phyloP scores from a whole-genome alignment of 1,284 basidiomycete species.

The Trametes hirsuta region DNA sequence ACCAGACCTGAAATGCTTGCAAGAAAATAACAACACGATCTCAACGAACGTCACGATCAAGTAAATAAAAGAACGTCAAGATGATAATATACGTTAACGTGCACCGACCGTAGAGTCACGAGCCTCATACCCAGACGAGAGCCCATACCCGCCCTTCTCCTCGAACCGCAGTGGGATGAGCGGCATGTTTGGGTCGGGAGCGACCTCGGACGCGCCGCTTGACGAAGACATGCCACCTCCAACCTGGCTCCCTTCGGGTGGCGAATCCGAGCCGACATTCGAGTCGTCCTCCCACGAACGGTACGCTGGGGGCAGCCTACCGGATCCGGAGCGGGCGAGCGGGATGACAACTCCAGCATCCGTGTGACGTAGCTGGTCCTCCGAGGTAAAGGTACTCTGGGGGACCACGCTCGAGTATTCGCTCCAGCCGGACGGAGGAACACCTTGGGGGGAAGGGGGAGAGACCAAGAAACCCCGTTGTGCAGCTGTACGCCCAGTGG shows the following conservation, averaged over 20 bases:
- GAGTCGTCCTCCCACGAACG: constrained; percentile 19
- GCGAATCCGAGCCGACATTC: neutral
- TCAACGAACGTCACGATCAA: no score
- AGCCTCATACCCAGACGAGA: neutral
- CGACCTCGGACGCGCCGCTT: neutral
- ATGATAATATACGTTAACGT: no score
- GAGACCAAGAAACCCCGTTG: neutral
- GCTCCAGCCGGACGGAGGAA: neutral
- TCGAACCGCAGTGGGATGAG: constrained; percentile 2
- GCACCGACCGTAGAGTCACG: no score
- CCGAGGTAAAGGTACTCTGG: neutral
- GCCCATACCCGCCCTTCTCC: neutral
- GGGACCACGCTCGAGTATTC: neutral
- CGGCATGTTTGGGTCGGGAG: neutral
- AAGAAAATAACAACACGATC: no score
- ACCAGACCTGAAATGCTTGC: no score
- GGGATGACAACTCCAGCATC: constrained; percentile 14
- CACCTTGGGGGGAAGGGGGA: neutral
- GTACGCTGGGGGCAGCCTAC: constrained; percentile 22
- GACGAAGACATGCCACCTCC: neutral
- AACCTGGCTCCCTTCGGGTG: neutral
- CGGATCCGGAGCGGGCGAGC: constrained; percentile 13
- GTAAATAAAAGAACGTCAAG: no score
- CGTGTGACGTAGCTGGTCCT: constrained; percentile 6
- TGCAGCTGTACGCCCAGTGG: neutral